Evolutionary conservation across 176 grass and related monocot genomes (phyloP), one percentile per base, ranked within the genome.

Genomic region (Metroxylon sagu): DNA sequence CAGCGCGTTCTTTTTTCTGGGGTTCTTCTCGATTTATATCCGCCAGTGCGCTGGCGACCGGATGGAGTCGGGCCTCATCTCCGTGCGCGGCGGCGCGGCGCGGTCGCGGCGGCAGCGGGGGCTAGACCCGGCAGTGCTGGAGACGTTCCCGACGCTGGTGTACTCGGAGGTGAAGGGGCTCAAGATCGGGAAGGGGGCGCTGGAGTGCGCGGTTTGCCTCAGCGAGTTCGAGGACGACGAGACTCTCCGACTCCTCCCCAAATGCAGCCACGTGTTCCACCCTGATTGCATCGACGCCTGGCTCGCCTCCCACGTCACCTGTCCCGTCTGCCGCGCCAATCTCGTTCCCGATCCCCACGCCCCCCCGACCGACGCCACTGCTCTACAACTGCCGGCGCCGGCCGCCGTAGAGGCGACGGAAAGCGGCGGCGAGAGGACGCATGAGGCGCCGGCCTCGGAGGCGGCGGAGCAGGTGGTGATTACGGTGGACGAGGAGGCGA

Each of bases 181-280:
- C 74, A 96, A 82, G 78, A 30, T 72, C 5, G 62, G 57, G 2
- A 96, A 96, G 66, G 78, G 87, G 21, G 72, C 83, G 50, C 80
- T 96, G 0, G 92, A 96, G 73, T 98, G 93, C 66, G 93, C 93
- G 4, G 93, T 98, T 3, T 98, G 93, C 71, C 51, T 98, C 70
- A 92, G 93, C 67, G 87, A 98, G 82, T 98, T 92, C 60, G 93
- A 92, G 65, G 93, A 92, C 68, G 93, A 89, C 21, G 93, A 98
- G 56, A 83, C 59, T 4, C 81, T 98, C 5, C 87, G 76, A 26
- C 76, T 98, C 50, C 87, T 98, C 2, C 87, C 93, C 53, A 82
- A 82, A 56, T 98, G 93, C 49, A 85, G 66, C 8, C 93, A 98
- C 74, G 93, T 92, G 50, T 98, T 98, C 79, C 93, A 98, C 77